phyloP scores from a whole-genome alignment of 352 stramenopile genomes.

The Phytophthora agathidicida region DNA sequence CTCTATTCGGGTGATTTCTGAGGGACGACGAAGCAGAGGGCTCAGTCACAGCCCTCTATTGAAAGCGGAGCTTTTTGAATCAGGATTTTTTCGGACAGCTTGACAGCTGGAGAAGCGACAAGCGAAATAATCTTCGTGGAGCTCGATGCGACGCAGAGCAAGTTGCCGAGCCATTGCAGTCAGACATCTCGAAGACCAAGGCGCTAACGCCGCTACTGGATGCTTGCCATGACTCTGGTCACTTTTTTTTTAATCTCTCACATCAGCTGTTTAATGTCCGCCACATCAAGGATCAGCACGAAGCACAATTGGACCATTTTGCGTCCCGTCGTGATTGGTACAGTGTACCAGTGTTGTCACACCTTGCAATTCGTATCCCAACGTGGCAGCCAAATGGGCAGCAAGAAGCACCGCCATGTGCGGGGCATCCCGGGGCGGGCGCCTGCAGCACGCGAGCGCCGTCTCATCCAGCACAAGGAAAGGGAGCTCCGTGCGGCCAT shows the following conservation, averaged over 20 bases:
- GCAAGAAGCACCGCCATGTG: slow-evolving; percentile 44
- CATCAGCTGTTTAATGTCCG: slow-evolving; percentile 3
- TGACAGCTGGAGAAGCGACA: slow-evolving; percentile 1
- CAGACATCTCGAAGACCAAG: no score
- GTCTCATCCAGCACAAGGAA: slow-evolving; percentile 60
- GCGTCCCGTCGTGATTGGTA: slow-evolving; percentile 1
- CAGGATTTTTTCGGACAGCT: slow-evolving; percentile 11
- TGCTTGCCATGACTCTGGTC: no score
- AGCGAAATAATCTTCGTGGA: slow-evolving; percentile 16
- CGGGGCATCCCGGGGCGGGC: slow-evolving; percentile 43
- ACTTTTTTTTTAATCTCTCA: slow-evolving; percentile 9
- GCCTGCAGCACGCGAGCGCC: slow-evolving; percentile 44
- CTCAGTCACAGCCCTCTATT: no score
- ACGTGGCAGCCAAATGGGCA: slow-evolving; percentile 32
- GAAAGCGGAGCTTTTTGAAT: slow-evolving; percentile 14
- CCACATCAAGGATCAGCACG: slow-evolving; percentile 10
- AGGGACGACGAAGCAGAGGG: no score
- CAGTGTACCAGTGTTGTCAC: neutral
- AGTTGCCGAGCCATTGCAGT: no score
- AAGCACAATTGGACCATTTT: slow-evolving; percentile 19
- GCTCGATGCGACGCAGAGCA: slow-evolving; percentile 9
- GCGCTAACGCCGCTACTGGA: no score
- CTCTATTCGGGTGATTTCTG: no score
- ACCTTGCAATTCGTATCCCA: slow-evolving; percentile 12
- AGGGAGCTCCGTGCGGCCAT: slow-evolving; percentile 46